Evolutionary conservation across 2,329 filamentous ascomycete genomes (phyloP).

Genomic region (Aschersonia sp.): DNA sequence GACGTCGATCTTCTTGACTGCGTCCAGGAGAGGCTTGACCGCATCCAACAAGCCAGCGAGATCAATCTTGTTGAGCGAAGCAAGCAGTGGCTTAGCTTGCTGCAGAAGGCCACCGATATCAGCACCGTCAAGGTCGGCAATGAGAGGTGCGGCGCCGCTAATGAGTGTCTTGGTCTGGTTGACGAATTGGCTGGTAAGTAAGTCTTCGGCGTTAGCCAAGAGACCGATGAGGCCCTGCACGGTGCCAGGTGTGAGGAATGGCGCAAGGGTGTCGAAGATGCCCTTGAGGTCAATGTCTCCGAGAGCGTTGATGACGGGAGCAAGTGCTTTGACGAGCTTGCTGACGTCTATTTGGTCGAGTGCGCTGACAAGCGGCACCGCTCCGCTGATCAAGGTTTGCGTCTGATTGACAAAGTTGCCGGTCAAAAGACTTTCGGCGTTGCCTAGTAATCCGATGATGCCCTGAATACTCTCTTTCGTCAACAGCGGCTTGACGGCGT

Average conservation of each 20-base stretch:
- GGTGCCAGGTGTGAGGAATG: constrained; percentile 18
- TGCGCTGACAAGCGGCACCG: constrained; percentile 11
- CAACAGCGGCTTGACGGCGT: constrained; percentile 13
- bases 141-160: constrained; percentile 20
- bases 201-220: constrained; percentile 20
- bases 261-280: constrained; percentile 17
- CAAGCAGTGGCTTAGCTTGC: constrained; percentile 20
- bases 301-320: constrained; percentile 15
- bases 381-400: constrained; percentile 13
- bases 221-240: constrained; percentile 20
- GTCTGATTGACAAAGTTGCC: constrained; percentile 14
- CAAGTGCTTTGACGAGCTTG: constrained; percentile 8
- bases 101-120: constrained; percentile 22
- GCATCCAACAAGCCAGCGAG: constrained; percentile 17
- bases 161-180: constrained; percentile 25
- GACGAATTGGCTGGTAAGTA: constrained; percentile 23
- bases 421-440: constrained; percentile 14
- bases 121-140: constrained; percentile 18
- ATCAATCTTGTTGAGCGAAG: constrained; percentile 19
- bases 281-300: constrained; percentile 18
- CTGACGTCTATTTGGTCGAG: constrained; percentile 13
- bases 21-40: constrained; percentile 20
- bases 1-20: constrained; percentile 23
- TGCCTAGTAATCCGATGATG: constrained; percentile 16
- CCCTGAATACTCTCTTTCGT: constrained; percentile 13